phyloP scores from a whole-genome alignment of 2,329 filamentous ascomycete genomes.

The Septoria linicola region DNA sequence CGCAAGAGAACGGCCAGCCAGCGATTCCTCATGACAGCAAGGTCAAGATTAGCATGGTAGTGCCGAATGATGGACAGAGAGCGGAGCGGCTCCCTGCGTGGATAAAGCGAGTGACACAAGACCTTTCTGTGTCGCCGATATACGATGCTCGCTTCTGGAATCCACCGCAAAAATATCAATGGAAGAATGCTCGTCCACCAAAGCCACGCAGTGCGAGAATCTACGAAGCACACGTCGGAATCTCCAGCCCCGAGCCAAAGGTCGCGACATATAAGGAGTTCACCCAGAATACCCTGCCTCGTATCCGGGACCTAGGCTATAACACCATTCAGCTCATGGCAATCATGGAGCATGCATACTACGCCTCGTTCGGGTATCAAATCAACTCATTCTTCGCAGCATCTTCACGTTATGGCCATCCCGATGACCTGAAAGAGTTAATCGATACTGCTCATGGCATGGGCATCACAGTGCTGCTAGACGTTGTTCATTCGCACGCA shows the following conservation, averaged over 20 bases:
- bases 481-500: constrained; percentile 96
- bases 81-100: constrained; percentile 89
- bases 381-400: constrained; percentile 98
- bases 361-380: constrained; percentile 98
- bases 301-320: constrained; percentile 88
- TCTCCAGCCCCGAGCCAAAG: constrained; percentile 83
- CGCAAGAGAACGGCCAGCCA: constrained; percentile 71
- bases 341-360: constrained; percentile 99
- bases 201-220: constrained; percentile 86
- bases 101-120: constrained; percentile 97
- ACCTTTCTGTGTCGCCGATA: constrained; percentile 80
- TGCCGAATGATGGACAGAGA: constrained; percentile 70
- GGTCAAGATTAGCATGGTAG: constrained; percentile 83
- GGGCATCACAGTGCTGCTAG: constrained; percentile 86
- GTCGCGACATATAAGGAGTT: constrained; percentile 98
- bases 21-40: constrained; percentile 92
- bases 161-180: constrained; percentile 80
- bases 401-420: constrained; percentile 88
- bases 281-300: constrained; percentile 83
- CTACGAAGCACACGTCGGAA: constrained; percentile 98
- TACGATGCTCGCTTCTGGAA: constrained; percentile 99
- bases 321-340: constrained; percentile 99
- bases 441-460: constrained; percentile 91
- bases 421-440: constrained; percentile 93
- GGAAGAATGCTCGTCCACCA: constrained; percentile 77